Evolutionary conservation across 768 basidiomycete species (phyloP), one percentile per base, ranked within the genome.

Genomic region (Kwoniella botswanensis): DNA sequence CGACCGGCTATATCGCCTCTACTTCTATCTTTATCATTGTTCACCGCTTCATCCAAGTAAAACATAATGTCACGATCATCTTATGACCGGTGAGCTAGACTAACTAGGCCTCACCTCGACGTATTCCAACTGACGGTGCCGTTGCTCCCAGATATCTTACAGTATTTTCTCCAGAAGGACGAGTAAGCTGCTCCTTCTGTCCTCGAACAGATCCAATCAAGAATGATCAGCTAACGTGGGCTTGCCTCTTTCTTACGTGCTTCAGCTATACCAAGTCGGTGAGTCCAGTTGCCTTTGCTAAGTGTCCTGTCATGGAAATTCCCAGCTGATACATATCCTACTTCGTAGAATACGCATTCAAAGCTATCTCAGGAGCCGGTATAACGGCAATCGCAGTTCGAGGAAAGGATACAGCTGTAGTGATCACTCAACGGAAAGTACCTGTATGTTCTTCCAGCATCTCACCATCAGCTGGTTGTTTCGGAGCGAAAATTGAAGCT

Each of bases 361-460:
- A 98, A 85, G 97, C 97, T 59, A 98, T 98, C 84, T 93, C 94
- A 72, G 94, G 93, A 66, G 94, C 94, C 1, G 96, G 94, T 0
- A 93, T 98, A 80, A 98, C 97, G 1, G 90, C 96, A 1, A 88
- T 99, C 62, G 88, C 95, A 18, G 92, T 98, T 56, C 87, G 96
- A 79, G 97, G 97, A 18, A 93, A 93, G 84, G 95, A 98, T 77
- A 96, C 94, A 5, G 88, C 91, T 4, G 94, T 98, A 9, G 92
- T 98, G 53, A 94, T 99, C 77, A 98, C 96, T 22, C 97, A 98
- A 86, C 94, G 94, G 86, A 98, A 98, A 87, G 91, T 99, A 46
- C 94, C 97, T 29, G 96, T 98, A 79, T 76, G 93, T 88, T 17
- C 1, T 6, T 42, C 26, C 60, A 2, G 13, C 46, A 29, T 50